Evolutionary conservation across 345 rosid genomes (phyloP).

Genomic region (Hibiscus trionum): DNA sequence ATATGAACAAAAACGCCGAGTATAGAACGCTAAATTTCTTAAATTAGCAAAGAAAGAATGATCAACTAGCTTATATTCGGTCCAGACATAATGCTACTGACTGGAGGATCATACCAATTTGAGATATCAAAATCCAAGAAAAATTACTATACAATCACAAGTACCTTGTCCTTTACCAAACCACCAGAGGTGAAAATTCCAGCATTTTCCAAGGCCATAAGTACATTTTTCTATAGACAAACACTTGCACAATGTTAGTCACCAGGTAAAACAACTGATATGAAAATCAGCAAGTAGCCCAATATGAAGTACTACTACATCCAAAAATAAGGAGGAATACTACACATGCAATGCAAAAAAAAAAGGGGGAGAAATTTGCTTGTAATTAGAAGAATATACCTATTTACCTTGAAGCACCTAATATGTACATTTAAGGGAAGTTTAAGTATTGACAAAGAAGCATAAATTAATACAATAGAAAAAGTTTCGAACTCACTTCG

Average conservation of each 20-base stretch:
- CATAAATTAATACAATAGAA: background rate
- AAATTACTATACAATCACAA: background rate
- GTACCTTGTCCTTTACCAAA: slow-evolving; percentile 89
- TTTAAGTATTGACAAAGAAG: background rate
- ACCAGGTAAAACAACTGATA: slow-evolving; percentile 3
- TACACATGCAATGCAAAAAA: background rate
- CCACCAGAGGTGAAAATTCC: slow-evolving; percentile 94
- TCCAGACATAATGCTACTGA: background rate
- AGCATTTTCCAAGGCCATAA: slow-evolving; percentile 81
- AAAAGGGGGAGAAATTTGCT: background rate
- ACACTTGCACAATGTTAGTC: background rate
- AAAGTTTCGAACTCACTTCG: slow-evolving; percentile 48
- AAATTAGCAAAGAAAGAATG: background rate
- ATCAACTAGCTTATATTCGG: background rate
- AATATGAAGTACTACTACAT: background rate
- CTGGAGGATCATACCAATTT: slow-evolving; percentile 6
- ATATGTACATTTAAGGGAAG: background rate
- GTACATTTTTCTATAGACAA: slow-evolving; percentile 63
- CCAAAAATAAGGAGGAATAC: background rate
- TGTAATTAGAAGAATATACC: background rate
- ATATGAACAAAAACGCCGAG: background rate
- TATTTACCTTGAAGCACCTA: background rate
- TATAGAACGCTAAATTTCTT: background rate
- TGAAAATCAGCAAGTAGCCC: background rate
- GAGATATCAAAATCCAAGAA: background rate